Evolutionary conservation across 192 early-diverging fungal species (phyloP), one percentile per base, ranked within the genome.

Genomic region (Backusella tuberculispora): DNA sequence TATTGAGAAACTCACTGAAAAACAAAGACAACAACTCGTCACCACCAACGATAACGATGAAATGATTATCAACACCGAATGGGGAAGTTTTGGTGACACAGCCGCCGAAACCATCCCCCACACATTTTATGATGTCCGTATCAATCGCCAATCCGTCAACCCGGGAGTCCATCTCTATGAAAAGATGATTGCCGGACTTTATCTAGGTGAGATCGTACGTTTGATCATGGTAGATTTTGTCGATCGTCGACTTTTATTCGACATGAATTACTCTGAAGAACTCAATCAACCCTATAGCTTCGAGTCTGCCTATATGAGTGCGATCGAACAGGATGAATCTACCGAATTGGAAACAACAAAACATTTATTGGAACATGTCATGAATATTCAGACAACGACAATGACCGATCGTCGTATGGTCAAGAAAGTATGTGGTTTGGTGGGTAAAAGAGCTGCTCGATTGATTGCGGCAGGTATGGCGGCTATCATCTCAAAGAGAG

Each of bases 31-130:
- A n/a, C n/a, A n/a, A n/a, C n/a, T n/a, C n/a, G n/a, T n/a, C n/a
- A n/a, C n/a, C 76, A 83, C 83, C 60, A 74, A 88, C 47, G 41
- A 64, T 7, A 15, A 56, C 5, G 75, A 63, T 45, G 88, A 91
- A 73, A 95, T 98, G 94, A 88, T 95, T 79, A 90, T 98, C 83
- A 96, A 98, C 86, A 94, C 92, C 69, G 97, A 98, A 82, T 97
- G 95, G 96, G 95, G 97, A 46, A 91, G n/a, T n/a, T n/a, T n/a
- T n/a, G n/a, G n/a, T n/a, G n/a, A n/a, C n/a, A n/a, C n/a, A n/a
- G n/a, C n/a, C 92, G 74, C 88, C 48, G 69, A 80, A 42, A 84
- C 94, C 26, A 86, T 97, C 10, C 95, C 95, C 40, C 74, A 91
- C 75, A 96, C 91, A 47, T 85, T 85, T 78, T 95, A 90, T 82